These are phyloP conservation scores for Chrysanthemum makinoi DNA, from an alignment of 129 eudicot genomes.

Conservation along the genomic window DNA sequence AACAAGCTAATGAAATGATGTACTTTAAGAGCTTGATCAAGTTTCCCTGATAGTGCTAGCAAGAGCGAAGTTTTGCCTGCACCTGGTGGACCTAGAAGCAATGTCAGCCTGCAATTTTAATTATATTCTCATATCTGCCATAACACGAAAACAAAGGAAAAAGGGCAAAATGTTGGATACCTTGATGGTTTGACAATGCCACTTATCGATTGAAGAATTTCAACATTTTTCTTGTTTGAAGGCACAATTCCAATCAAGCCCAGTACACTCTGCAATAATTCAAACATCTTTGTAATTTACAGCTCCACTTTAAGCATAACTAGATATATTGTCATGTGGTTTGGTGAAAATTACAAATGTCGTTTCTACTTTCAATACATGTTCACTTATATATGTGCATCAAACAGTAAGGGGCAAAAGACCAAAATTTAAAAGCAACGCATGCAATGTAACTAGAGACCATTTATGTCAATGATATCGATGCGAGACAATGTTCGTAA, in stretches of 20 bases:
- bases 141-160: not conserved
- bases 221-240: constrained; percentile 58
- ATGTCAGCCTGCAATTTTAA: constrained; percentile 27
- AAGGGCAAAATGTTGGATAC: constrained; percentile 21
- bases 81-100: constrained; percentile 42
- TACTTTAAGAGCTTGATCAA: constrained; percentile 29
- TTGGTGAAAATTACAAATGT: too few species aligned
- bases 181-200: constrained; percentile 80
- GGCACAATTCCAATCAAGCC: constrained; percentile 38
- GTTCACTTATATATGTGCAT: too few species aligned
- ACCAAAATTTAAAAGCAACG: not conserved
- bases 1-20: too few species aligned
- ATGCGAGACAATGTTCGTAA: too few species aligned
- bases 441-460: too few species aligned
- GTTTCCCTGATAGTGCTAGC: constrained; percentile 34
- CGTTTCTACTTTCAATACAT: too few species aligned
- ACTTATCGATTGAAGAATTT: constrained; percentile 61
- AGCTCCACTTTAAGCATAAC: not conserved
- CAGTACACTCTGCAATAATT: not conserved
- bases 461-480: too few species aligned
- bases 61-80: constrained; percentile 32
- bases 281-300: not conserved
- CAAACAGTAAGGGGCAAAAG: too few species aligned
- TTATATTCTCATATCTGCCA: not conserved
- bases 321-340: not conserved